A percentile compares a stretch with the other conserved stretches of the same genome.
These are phyloP conservation scores for Spatholobus suberectus DNA, from an alignment of 306 rosid genomes.

Conservation along the genomic window DNA sequence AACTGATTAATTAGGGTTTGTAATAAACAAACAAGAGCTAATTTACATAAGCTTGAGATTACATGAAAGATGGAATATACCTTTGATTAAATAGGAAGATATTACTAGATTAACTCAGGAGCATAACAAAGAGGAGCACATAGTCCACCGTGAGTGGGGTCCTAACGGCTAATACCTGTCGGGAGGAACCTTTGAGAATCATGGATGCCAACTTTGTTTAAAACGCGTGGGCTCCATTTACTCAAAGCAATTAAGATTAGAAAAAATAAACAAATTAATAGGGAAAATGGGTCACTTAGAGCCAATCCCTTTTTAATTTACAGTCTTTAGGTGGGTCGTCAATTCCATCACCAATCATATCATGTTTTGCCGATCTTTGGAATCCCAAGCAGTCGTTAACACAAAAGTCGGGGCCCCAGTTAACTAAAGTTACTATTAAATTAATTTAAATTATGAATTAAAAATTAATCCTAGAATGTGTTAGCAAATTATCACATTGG, in stretches of 20 bases:
- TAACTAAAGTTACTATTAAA: conserved; percentile 22
- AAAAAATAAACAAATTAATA: neutral
- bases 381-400: conserved; percentile 77
- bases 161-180: conserved; percentile 76
- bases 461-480: neutral
- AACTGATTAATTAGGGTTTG: neutral
- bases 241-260: conserved; percentile 39
- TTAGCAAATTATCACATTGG: conserved; percentile 14
- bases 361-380: conserved; percentile 71
- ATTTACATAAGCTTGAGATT: conserved; percentile 5
- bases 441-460: conserved; percentile 1
- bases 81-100: conserved; percentile 38
- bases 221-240: conserved; percentile 85
- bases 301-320: conserved; percentile 35
- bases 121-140: neutral
- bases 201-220: conserved; percentile 80
- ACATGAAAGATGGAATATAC: conserved; percentile 47
- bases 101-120: conserved; percentile 23
- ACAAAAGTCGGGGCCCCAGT: conserved; percentile 36
- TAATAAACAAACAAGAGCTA: conserved; percentile 22
- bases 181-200: conserved; percentile 58
- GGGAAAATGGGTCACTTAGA: conserved; percentile 35
- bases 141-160: conserved; percentile 58
- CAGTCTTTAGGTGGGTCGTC: conserved; percentile 76
- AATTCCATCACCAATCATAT: conserved; percentile 79